Conservation (phyloP, 2,329 filamentous ascomycete species). For the Seiridium cupressi region DNA sequence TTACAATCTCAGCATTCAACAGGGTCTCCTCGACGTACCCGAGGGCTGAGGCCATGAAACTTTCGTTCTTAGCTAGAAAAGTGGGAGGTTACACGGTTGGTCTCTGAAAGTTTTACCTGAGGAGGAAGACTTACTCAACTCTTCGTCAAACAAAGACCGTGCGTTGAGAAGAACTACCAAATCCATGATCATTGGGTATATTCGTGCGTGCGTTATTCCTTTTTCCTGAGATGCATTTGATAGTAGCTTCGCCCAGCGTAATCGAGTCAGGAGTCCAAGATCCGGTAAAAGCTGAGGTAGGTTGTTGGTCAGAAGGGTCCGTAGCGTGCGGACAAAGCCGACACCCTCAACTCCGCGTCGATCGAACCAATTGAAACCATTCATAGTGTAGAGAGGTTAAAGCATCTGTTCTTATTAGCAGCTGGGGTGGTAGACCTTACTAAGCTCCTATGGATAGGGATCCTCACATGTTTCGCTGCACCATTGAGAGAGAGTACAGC, state of each 20-base stretch:
- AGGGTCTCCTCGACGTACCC: neutral
- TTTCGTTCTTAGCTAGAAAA: neutral
- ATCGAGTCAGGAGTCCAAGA: neutral
- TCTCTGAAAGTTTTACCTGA: neutral
- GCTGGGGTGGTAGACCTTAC: too few species aligned
- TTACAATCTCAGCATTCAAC: neutral
- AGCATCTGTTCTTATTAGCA: neutral
- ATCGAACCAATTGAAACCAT: constrained; percentile 8
- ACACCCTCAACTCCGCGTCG: constrained; percentile 6
- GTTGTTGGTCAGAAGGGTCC: constrained; percentile 1
- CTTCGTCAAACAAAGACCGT: too few species aligned
- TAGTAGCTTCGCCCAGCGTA: too few species aligned
- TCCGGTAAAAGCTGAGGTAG: constrained; percentile 1
- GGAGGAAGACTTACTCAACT: neutral
- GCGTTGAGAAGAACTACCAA: too few species aligned
- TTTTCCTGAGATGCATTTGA: too few species aligned
- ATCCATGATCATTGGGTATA: neutral
- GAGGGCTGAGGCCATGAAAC: neutral
- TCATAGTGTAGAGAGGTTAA: constrained; percentile 5
- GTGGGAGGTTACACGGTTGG: too few species aligned
- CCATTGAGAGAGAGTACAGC: neutral
- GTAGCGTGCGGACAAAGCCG: constrained; percentile 6
- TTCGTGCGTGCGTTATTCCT: neutral
- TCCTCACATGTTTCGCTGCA: neutral
- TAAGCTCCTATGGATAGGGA: too few species aligned